Base-by-base conservation (phyloP, 495 filamentous ascomycete genomes). In the Corynascus novoguineensis region DNA sequence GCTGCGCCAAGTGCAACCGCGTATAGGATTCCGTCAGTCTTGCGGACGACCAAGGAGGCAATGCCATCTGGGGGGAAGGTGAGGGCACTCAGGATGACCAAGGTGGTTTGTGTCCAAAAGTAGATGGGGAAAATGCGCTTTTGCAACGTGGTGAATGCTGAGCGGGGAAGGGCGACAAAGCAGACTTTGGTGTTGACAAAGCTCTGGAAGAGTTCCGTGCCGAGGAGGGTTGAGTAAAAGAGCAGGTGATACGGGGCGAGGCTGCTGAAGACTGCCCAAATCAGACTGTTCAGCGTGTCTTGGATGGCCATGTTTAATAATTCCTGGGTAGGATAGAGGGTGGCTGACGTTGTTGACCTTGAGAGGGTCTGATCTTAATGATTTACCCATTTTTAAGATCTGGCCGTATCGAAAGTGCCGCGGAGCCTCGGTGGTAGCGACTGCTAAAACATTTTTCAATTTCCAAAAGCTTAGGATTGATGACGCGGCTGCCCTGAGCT, bases 61-160 rank as follows among this genome's bases (percentile, higher is more conserved):
- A 73, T 62, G 19, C 78, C 72, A 25, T 68, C 63, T 0, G 78
- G 71, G 8, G 79, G 79, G 28, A 72, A 63, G 0, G 81, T 82
- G 6, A 70, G 59, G 6, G 72, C 71, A 0, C 74, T 76, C 3
- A 83, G 57, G 1, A 74, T 34, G 10, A 77, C 59, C 12, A 83
- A 62, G 0, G 71, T 40, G 12, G 74, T 59, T 49, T 83, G 80
- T 4, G 60, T 60, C 1, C 60, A 61, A 63, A 83, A 83, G 61
- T 83, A 82, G 31, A 77, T 57, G 0, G 80, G 81, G 55, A 83
- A 83, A 8, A 83, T 45, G 15, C 70, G 73, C 53, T 79, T 80
- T 46, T 82, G 77, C 1, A 83, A 66, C 0, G 67, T 63, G 21
- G 74, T 74, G 63, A 83, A 84, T 3, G 75, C 68, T 2, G 73